Conservation (phyloP, 495 filamentous ascomycete genomes). For the Rhypophila decipiens region DNA sequence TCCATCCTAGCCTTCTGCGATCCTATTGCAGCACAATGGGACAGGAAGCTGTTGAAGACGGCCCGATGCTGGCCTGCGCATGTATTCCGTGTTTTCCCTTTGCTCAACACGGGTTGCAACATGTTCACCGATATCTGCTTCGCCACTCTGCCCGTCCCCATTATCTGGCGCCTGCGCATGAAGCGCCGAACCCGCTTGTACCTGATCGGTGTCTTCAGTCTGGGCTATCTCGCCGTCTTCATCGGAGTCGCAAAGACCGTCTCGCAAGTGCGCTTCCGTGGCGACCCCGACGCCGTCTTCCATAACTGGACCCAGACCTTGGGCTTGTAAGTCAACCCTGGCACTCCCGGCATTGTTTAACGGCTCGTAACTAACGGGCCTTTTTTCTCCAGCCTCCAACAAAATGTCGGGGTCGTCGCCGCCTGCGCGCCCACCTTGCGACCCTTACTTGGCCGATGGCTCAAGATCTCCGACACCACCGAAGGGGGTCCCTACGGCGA, state of each 20-base stretch:
- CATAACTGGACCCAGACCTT: not conserved
- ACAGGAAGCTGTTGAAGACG: not conserved
- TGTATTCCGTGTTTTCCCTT: not conserved
- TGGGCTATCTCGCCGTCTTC: conserved; percentile 9
- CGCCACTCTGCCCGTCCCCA: conserved; percentile 12
- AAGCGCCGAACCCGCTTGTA: conserved; percentile 8
- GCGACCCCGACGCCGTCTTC: not conserved
- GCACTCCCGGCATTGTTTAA: too few species aligned
- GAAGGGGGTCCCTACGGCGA: conserved; percentile 2
- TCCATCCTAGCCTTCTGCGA: not conserved
- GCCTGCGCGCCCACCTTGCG: conserved; percentile 16
- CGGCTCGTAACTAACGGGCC: too few species aligned
- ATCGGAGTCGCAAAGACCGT: not conserved
- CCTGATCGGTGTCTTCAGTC: conserved; percentile 10
- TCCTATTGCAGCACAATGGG: not conserved
- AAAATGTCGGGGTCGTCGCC: conserved; percentile 14
- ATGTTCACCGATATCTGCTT: conserved; percentile 12
- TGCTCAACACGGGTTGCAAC: not conserved
- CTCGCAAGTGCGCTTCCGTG: not conserved
- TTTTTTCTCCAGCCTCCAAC: conserved; percentile 17
- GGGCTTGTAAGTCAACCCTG: not conserved
- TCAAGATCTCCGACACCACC: conserved; percentile 5
- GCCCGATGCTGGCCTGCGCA: not conserved
- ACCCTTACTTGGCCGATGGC: conserved; percentile 10
- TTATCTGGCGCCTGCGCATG: conserved; percentile 15